These are phyloP conservation scores for Cladochytrium tenue DNA, from an alignment of 371 early-diverging fungal genomes.

Conservation along the genomic window DNA sequence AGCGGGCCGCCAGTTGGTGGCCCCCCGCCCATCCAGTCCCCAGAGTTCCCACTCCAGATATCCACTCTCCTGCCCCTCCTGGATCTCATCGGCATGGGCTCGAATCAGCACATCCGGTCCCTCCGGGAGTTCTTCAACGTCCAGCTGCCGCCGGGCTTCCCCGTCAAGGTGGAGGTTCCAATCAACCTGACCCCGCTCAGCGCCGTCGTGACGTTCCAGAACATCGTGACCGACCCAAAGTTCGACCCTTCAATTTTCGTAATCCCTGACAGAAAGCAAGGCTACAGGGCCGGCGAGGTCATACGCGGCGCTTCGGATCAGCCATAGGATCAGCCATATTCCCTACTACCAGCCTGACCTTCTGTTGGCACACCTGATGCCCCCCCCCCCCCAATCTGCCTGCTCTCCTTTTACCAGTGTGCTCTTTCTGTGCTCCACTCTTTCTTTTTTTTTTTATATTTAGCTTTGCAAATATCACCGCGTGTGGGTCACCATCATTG, in stretches of 20 bases:
- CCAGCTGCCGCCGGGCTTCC: conserved; percentile 45
- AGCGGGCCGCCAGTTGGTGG: background rate
- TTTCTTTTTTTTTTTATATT: too few species aligned
- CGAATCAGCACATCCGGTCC: conserved; percentile 36
- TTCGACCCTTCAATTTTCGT: conserved; percentile 25
- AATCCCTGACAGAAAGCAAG: conserved; percentile 40
- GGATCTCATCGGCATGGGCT: conserved; percentile 38
- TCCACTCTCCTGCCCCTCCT: conserved; percentile 36
- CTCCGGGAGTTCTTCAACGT: conserved; percentile 39
- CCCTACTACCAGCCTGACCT: too few species aligned
- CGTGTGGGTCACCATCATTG: conserved; percentile 20
- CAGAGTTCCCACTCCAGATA: conserved; percentile 35
- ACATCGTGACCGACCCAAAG: conserved; percentile 25
- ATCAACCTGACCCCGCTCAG: conserved; percentile 41
- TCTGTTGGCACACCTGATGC: too few species aligned
- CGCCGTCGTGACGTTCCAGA: conserved; percentile 36
- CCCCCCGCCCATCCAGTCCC: conserved; percentile 27
- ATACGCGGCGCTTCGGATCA: conserved; percentile 9
- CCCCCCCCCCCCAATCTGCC: too few species aligned
- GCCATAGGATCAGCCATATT: too few species aligned
- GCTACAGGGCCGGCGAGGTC: conserved; percentile 39
- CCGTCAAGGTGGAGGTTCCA: conserved; percentile 47
- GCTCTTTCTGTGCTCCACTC: too few species aligned
- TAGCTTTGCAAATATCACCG: conserved; percentile 10
- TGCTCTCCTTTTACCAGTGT: too few species aligned